Evolutionary conservation across 306 rosid species (phyloP).

Genomic region (Aeschynomene evenia): DNA sequence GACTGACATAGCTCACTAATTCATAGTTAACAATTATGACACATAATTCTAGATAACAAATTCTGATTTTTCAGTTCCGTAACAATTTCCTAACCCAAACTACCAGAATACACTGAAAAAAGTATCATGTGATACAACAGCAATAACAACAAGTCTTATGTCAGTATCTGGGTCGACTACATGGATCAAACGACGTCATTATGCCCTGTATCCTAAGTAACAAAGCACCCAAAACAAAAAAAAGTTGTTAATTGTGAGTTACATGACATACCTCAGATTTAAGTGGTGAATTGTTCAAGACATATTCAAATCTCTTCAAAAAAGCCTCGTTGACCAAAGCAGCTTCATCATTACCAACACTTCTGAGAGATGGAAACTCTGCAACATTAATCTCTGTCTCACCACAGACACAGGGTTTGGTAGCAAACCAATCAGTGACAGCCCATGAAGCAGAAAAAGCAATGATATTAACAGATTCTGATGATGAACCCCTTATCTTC

Average conservation of each 20-base stretch:
- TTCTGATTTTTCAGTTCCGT: too few species aligned
- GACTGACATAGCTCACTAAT: too few species aligned
- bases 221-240: neutral
- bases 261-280: constrained; percentile 37
- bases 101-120: neutral
- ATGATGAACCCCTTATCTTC: neutral
- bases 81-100: too few species aligned
- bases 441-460: constrained; percentile 57
- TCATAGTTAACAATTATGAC: too few species aligned
- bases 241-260: neutral
- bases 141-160: too few species aligned
- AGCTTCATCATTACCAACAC: constrained; percentile 59
- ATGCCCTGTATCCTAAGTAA: too few species aligned
- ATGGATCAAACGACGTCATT: too few species aligned
- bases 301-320: constrained; percentile 34
- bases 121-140: neutral
- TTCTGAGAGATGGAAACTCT: constrained; percentile 56
- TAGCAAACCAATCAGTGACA: constrained; percentile 39
- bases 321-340: constrained; percentile 58
- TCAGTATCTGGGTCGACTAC: too few species aligned
- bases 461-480: constrained; percentile 29
- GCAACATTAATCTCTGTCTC: constrained; percentile 37
- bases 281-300: constrained; percentile 22
- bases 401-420: constrained; percentile 56
- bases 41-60: too few species aligned